Evolutionary conservation across 371 early-diverging fungal genomes (phyloP), one percentile per base, ranked within the genome.

Genomic region (Amoeboaphelidium protococcarum): DNA sequence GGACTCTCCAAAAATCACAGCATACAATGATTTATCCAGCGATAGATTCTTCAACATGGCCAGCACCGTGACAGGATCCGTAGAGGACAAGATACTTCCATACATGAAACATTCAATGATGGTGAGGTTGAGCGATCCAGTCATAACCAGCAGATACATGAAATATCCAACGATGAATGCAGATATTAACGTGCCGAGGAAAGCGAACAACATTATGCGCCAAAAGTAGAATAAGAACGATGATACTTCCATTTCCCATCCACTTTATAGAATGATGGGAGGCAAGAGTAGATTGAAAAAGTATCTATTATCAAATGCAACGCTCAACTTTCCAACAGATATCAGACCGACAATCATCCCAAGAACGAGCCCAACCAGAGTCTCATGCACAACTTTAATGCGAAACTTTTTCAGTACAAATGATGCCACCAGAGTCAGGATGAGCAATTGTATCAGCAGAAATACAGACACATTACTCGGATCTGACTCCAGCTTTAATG

Each of bases 281-380:
- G 94, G 94, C 42, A 92, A 70, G 3, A 92, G 57, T 48, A 92
- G 58, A 57, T 89, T 92, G 68, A 90, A 90, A 53, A 92, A 92
- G 46, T 81, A 76, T 0, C 78, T 69, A 58, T 80, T 76, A 51
- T 88, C 78, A 52, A 92, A 92, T 24, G 82, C 76, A 22, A 92
- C 78, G 71, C 16, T 10, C 37, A 31, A 6, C 6, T 31, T n/a
- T n/a, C n/a, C n/a, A n/a, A n/a, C n/a, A n/a, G n/a, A n/a, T 31
- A 31, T 31, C 37, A 31, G 37, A 31, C 37, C 6, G 37, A 31
- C 16, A 10, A 31, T 6, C 37, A 31, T 31, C 37, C n/a, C n/a
- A n/a, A n/a, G n/a, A n/a, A n/a, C n/a, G n/a, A n/a, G n/a, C n/a
- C n/a, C n/a, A n/a, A n/a, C n/a, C n/a, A n/a, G n/a, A n/a, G n/a